Base-by-base conservation (phyloP, 805 yeast species). In the Torulaspora delbrueckii region DNA sequence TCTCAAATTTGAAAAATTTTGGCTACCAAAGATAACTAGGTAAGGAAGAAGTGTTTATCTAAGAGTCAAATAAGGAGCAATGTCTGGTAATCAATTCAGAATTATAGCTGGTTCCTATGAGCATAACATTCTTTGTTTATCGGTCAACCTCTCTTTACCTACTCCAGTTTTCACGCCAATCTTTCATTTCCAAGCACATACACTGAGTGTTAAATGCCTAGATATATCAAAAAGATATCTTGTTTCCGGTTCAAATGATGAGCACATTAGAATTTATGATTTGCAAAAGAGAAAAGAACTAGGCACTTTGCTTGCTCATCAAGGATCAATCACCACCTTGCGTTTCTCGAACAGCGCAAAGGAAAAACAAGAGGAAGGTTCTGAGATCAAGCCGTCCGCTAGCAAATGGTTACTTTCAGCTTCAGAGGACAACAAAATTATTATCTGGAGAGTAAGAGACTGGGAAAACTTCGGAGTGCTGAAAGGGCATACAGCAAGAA, bases 201-300 rank as follows among this genome's bases (percentile, higher is more conserved):
- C 96, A 0, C 74, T 88, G 42, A 85, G 96, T 28, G 87, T 93
- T 45, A 84, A 90, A 64, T 76, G 93, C 39, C 73, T 93, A 54
- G 96, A 91, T 52, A 71, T 82, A 16, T 86, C 93, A 24, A 84
- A 79, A 57, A 73, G 96, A 59, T 89, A 88, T 61, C 70, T 93
- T 34, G 97, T 89, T 3, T 85, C 96, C 2, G 99, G 98, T 3
- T 82, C 95, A 3, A 91, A 91, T 62, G 99, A 93, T 63, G 98
- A 93, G 65, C 96, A 87, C 62, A 89, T 93, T 48, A 81, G 95
- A 56, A 86, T 93, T 13, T 93, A 93, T 63, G 99, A 93, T 69
- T 71, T 93, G 51, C 96, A 89, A 59, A 88, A 86, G 62, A 78
- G 99, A 60, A 88, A 88, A 58, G 99, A 93, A 65, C 73, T 93